phyloP scores from a whole-genome alignment of 2,329 filamentous ascomycete species.

The Talaromyces atroroseus region DNA sequence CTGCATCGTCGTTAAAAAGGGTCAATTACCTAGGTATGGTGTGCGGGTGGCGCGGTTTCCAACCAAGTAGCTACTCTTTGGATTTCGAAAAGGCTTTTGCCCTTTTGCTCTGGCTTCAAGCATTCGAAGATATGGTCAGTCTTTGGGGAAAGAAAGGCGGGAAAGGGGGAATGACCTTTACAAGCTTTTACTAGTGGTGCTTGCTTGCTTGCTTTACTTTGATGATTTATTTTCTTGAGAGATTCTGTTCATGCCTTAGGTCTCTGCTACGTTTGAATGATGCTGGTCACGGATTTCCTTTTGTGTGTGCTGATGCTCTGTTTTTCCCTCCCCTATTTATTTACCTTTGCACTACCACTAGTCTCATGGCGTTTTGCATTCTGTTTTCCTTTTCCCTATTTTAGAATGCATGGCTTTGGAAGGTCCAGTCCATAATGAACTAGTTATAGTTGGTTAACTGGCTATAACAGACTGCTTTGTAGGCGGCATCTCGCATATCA shows the following conservation, averaged over 20 bases:
- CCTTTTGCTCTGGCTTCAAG: not conserved
- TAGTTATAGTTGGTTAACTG: too few relatives aligned
- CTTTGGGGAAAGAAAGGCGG: not conserved
- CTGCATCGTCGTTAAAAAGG: not conserved
- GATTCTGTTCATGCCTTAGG: not conserved
- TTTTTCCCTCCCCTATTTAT: not conserved
- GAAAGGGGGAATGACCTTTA: not conserved
- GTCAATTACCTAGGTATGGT: not conserved
- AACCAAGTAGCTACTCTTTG: not conserved
- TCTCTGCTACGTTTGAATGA: constrained; percentile 9
- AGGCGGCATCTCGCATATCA: not conserved
- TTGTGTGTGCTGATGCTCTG: not conserved
- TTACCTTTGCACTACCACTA: constrained; percentile 2
- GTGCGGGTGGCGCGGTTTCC: not conserved
- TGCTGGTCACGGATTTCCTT: constrained; percentile 1
- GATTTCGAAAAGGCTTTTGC: not conserved
- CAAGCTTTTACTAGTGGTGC: not conserved
- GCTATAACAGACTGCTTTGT: not conserved
- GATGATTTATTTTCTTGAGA: not conserved
- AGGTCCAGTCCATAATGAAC: not conserved
- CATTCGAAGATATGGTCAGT: not conserved
- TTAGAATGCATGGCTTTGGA: constrained; percentile 12
- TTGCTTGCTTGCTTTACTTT: not conserved
- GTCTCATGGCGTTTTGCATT: constrained; percentile 9
- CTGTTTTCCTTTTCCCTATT: not conserved